Base-by-base conservation (phyloP, 345 rosid genomes). In the Aquilaria yunnanensis region DNA sequence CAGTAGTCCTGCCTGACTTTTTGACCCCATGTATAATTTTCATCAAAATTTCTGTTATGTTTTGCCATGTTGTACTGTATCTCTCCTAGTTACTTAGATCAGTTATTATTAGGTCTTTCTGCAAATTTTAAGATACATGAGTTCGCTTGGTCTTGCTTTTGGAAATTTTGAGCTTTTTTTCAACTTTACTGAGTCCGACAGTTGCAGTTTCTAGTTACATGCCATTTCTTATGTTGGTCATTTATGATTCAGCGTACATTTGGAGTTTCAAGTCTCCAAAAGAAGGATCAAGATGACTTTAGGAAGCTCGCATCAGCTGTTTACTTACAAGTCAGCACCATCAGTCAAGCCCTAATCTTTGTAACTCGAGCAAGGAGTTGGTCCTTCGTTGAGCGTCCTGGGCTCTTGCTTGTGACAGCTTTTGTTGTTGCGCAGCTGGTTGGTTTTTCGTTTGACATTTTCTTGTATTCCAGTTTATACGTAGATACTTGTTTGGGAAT, bases 271-370 rank as follows among this genome's bases (percentile, higher is more conserved):
- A 83, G 86, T 68, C 86, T 85, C 62, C 72, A 77, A 66, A 41
- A 70, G 14, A 46, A 41, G 32, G 76, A 75, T 63, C 13, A 1
- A 1, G 62, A 75, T 1, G 75, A 77, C 74, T 43, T 68, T 32
- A 70, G 70, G 66, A 83, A 70, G 79, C 88, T 83, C 43, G 86
- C 92, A 47, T 72, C 88, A 0, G 83, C 80, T 3, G 14, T 85
- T 29, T 85, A 85, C 65, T 80, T 82, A 67, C 90, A 82, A 78
- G 90, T 80, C 56, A 80, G 90, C 74, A 80, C 78, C 11, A 80
- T 80, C 55, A 85, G 90, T 60, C 90, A 85, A 74, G 90, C 87
- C 60, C 90, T 85, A 47, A 82, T 82, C 68, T 80, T 85, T 43
- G 85, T 85, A 33, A 82, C 88, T 10, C 70, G 85, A 47, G 68